Conservation (phyloP, 2,329 filamentous ascomycete genomes). For the Microsporum canis region DNA sequence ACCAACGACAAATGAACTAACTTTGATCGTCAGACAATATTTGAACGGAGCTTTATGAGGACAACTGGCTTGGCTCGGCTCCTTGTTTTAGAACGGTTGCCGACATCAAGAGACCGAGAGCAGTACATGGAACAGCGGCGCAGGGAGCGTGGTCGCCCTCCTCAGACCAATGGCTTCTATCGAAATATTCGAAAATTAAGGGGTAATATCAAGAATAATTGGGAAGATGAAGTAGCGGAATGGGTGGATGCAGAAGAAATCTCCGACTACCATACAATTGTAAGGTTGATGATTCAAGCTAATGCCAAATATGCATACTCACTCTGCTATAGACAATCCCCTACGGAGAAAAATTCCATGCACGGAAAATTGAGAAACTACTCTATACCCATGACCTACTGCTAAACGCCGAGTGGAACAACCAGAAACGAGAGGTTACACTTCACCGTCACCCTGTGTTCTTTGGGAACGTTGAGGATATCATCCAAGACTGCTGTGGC, state of each 20-base stretch:
- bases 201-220: conserved; percentile 64
- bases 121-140: conserved; percentile 59
- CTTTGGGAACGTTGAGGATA: conserved; percentile 63
- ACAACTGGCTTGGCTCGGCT: conserved; percentile 68
- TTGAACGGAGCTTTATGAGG: conserved; percentile 65
- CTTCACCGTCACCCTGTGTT: conserved; percentile 78
- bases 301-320: neutral
- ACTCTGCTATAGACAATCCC: conserved; percentile 15
- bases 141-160: conserved; percentile 55
- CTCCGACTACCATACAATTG: conserved; percentile 66
- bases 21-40: conserved; percentile 51
- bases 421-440: conserved; percentile 59
- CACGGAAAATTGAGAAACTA: conserved; percentile 58
- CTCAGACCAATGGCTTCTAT: conserved; percentile 33
- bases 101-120: conserved; percentile 56
- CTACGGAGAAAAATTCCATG: conserved; percentile 22
- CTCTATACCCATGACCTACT: conserved; percentile 72
- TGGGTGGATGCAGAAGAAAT: conserved; percentile 69
- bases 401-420: conserved; percentile 80
- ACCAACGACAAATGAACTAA: neutral
- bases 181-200: conserved; percentile 31
- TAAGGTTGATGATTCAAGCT: neutral
- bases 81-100: conserved; percentile 67
- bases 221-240: conserved; percentile 72
- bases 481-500: conserved; percentile 72